Conservation (phyloP, 1,284 basidiomycete species). For the Papiliotrema nemorosa region DNA sequence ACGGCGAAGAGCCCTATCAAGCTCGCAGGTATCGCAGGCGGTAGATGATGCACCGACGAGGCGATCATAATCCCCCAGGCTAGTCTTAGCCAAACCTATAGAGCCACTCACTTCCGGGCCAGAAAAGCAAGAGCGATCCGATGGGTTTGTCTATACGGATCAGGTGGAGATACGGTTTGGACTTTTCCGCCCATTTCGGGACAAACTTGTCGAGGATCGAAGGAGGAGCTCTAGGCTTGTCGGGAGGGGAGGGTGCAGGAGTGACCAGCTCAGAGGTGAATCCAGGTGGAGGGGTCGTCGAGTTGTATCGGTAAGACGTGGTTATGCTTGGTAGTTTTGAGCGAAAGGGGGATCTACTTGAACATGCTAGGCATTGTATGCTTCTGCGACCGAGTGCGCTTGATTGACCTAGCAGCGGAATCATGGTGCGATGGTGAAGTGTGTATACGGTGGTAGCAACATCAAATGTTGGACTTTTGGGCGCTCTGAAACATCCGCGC, state of each 20-base stretch:
- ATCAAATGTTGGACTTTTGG: neutral
- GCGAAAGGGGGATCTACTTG: neutral
- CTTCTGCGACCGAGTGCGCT: neutral
- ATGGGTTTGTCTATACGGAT: slow-evolving; percentile 93
- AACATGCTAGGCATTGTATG: neutral
- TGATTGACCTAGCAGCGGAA: neutral
- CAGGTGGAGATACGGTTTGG: slow-evolving; percentile 74
- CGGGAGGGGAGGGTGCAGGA: slow-evolving; percentile 1
- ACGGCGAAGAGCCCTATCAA: slow-evolving; percentile 81
- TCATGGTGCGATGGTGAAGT: neutral
- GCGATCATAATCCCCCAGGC: slow-evolving; percentile 97
- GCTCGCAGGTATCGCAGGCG: slow-evolving; percentile 64
- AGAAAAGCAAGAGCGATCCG: slow-evolving; percentile 84
- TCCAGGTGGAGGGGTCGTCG: slow-evolving; percentile 3
- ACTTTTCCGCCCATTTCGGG: slow-evolving; percentile 29
- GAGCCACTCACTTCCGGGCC: slow-evolving; percentile 70
- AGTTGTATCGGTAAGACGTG: neutral
- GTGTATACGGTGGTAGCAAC: neutral
- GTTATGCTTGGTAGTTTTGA: neutral
- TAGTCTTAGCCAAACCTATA: slow-evolving; percentile 39
- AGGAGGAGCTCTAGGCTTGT: slow-evolving; percentile 7
- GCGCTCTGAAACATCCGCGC: neutral
- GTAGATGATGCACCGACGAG: slow-evolving; percentile 66
- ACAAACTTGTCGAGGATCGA: slow-evolving; percentile 29
- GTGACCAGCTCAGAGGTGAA: slow-evolving; percentile 10